These are phyloP conservation scores for Monotropa hypopitys DNA, from an alignment of 179 eudicot genomes.

Conservation along the genomic window DNA sequence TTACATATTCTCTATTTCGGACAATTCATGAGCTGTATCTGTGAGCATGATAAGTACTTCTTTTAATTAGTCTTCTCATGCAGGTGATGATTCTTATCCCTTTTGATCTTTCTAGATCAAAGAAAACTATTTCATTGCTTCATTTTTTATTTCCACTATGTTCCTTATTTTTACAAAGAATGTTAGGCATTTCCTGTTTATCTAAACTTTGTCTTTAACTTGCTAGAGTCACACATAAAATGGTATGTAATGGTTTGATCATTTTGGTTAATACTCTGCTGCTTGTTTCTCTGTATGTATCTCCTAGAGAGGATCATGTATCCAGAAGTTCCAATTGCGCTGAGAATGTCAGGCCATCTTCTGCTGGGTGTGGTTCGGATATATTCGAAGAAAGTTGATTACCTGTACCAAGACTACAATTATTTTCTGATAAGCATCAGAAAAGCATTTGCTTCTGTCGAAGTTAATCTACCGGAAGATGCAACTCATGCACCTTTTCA, in stretches of 20 bases:
- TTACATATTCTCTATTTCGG: too few relatives aligned
- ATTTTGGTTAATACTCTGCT: not conserved
- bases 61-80: too few relatives aligned
- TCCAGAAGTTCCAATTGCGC: constrained; percentile 88
- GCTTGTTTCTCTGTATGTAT: not conserved
- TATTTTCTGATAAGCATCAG: constrained; percentile 31
- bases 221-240: not conserved
- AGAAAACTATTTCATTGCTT: too few relatives aligned
- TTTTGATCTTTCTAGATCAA: too few relatives aligned
- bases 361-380: constrained; percentile 62
- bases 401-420: constrained; percentile 65
- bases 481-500: constrained; percentile 63
- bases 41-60: too few relatives aligned
- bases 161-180: not conserved
- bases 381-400: constrained; percentile 64
- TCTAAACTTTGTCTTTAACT: not conserved
- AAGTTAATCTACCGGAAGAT: constrained; percentile 63
- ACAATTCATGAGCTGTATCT: too few relatives aligned
- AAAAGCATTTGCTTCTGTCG: constrained; percentile 35
- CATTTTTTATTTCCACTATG: not conserved
- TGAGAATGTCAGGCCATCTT: constrained; percentile 83
- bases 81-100: too few relatives aligned
- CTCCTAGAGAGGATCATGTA: constrained; percentile 56
- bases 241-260: not conserved
- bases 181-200: not conserved